Conservation (phyloP, 129 eudicot genomes). For the Solidago caesia region DNA sequence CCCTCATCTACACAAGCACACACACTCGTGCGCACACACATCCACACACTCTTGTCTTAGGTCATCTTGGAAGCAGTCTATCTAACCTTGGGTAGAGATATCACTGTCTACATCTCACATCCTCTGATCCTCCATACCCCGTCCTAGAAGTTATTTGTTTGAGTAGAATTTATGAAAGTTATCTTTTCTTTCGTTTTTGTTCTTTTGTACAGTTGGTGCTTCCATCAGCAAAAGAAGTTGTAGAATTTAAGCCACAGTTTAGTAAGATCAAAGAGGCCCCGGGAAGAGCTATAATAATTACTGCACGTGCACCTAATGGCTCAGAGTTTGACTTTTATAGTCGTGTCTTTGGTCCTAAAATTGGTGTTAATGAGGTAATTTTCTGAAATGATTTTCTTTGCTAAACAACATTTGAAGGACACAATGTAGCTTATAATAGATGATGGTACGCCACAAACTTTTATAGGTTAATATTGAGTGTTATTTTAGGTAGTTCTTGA, state of each 20-base stretch:
- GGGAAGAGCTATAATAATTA: conserved; percentile 60
- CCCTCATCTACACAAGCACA: too few relatives aligned
- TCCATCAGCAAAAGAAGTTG: conserved; percentile 57
- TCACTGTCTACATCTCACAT: too few relatives aligned
- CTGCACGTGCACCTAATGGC: conserved; percentile 59
- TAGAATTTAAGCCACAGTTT: conserved; percentile 51
- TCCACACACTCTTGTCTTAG: too few relatives aligned
- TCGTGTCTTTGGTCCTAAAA: conserved; percentile 77
- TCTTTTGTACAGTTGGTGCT: conserved; percentile 56
- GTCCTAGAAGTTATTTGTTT: not conserved
- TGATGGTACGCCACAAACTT: too few relatives aligned
- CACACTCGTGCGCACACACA: too few relatives aligned
- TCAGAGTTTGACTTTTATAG: conserved; percentile 79
- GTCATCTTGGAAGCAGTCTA: too few relatives aligned
- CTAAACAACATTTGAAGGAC: not conserved
- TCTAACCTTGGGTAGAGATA: too few relatives aligned
- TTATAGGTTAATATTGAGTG: too few relatives aligned
- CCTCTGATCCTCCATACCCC: too few relatives aligned
- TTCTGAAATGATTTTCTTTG: not conserved
- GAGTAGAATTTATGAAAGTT: not conserved
- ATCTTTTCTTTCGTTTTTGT: not conserved
- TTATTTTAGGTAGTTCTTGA: too few relatives aligned
- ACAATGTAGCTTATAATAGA: not conserved
- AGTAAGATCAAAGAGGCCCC: conserved; percentile 57
- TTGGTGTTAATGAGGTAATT: conserved; percentile 66